Evolutionary conservation across 2,329 filamentous ascomycete species (phyloP).

Genomic region (Fusarium sp.): DNA sequence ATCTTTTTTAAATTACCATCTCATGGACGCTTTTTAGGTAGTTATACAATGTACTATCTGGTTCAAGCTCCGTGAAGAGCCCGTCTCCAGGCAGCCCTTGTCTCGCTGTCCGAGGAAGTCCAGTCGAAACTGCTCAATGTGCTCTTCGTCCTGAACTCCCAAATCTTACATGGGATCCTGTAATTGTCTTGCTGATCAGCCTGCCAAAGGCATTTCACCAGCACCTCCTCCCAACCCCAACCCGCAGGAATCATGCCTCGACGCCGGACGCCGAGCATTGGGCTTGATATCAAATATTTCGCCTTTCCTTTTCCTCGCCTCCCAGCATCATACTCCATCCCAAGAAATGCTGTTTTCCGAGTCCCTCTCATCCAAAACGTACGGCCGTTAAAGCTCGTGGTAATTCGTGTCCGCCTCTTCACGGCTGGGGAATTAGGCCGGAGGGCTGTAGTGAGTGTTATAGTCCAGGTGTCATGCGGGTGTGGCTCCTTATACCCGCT

Average conservation of each 20-base stretch:
- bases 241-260: slow-evolving; percentile 37
- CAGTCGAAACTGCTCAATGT: slow-evolving; percentile 6
- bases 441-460: slow-evolving; percentile 29
- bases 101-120: slow-evolving; percentile 17
- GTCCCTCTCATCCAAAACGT: slow-evolving; percentile 36
- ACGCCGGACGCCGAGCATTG: slow-evolving; percentile 44
- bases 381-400: slow-evolving; percentile 40
- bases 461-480: slow-evolving; percentile 10
- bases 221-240: slow-evolving; percentile 12
- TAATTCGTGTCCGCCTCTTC: slow-evolving; percentile 36
- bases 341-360: slow-evolving; percentile 34
- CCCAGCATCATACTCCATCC: slow-evolving; percentile 39
- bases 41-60: slow-evolving; percentile 34
- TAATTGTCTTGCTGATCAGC: slow-evolving; percentile 26
- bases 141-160: slow-evolving; percentile 13
- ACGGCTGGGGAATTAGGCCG: slow-evolving; percentile 19
- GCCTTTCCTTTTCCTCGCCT: slow-evolving; percentile 33
- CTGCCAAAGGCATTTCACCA: slow-evolving; percentile 26
- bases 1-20: slow-evolving; percentile 30
- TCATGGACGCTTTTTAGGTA: slow-evolving; percentile 36
- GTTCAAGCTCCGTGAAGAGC: slow-evolving; percentile 17
- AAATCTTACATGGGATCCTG: slow-evolving; percentile 24
- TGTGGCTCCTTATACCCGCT: slow-evolving; percentile 67
- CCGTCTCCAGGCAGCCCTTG: slow-evolving; percentile 22
- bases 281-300: slow-evolving; percentile 38